Evolutionary conservation across 768 basidiomycete species (phyloP).

Genomic region (Chalciporus sphaerocephalus): DNA sequence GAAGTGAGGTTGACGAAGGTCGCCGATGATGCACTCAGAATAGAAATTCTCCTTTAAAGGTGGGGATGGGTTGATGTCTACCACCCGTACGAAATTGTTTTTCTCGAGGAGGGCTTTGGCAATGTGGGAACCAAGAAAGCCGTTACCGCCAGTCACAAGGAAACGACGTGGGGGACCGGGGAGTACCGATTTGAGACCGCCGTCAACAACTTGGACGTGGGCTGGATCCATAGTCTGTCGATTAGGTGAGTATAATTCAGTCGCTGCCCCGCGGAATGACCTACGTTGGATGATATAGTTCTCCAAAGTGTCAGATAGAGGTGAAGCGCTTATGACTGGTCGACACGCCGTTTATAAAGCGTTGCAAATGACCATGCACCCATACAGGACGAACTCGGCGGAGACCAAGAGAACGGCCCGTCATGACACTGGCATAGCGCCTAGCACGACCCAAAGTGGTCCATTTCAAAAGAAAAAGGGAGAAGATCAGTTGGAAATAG

Average conservation of each 20-base stretch:
- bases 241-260: neutral
- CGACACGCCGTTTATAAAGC: no score
- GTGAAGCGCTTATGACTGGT: neutral
- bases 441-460: neutral
- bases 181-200: no score
- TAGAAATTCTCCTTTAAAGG: slow-evolving; percentile 22
- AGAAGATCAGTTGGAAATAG: slow-evolving; percentile 8
- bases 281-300: neutral
- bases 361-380: no score
- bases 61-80: slow-evolving; percentile 34
- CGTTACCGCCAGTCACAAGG: slow-evolving; percentile 49
- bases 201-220: neutral
- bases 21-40: slow-evolving; percentile 39
- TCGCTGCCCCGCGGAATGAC: neutral
- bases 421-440: no score
- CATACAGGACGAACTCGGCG: no score
- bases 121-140: slow-evolving; percentile 55
- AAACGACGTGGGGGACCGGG: slow-evolving; percentile 10
- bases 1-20: slow-evolving; percentile 42
- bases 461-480: neutral
- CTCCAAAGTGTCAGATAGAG: neutral
- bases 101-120: slow-evolving; percentile 34
- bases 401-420: no score
- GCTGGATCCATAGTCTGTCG: neutral
- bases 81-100: slow-evolving; percentile 39